Evolutionary conservation across 352 stramenopile genomes (phyloP).

Genomic region (Phytophthora podocarpi): DNA sequence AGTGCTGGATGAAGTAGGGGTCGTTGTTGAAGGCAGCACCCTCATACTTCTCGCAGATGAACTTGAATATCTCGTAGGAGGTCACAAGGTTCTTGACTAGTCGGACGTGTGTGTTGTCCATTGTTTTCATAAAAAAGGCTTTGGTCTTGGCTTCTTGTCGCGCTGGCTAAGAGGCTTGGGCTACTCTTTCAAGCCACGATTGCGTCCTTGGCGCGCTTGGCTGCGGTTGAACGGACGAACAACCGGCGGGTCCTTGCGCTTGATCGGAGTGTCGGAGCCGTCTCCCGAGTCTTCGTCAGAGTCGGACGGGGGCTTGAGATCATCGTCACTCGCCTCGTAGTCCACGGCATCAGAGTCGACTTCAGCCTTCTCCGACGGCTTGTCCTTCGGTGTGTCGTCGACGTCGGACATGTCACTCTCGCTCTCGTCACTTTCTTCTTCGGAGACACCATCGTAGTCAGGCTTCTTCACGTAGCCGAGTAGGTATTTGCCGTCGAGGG

Average conservation of each 20-base stretch:
- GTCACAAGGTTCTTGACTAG: slow-evolving; percentile 17
- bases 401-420: background rate
- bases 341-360: slow-evolving; percentile 1
- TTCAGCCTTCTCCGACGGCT: background rate
- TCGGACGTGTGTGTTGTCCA: slow-evolving; percentile 26
- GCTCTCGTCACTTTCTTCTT: background rate
- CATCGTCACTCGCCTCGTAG: slow-evolving; percentile 12
- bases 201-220: background rate
- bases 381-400: background rate
- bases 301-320: background rate
- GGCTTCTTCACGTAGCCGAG: slow-evolving; percentile 22
- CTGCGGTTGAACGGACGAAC: background rate
- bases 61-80: background rate
- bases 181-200: background rate
- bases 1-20: slow-evolving; percentile 1
- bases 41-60: slow-evolving; percentile 5
- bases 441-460: slow-evolving; percentile 10
- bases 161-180: background rate
- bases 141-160: slow-evolving; percentile 21
- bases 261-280: background rate
- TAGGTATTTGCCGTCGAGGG: slow-evolving; percentile 19
- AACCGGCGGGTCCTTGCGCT: background rate
- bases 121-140: slow-evolving; percentile 25
- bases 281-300: slow-evolving; percentile 3
- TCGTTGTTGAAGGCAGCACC: background rate